Conservation (phyloP, 208 protist genomes). For the Novymonas esmeraldas region DNA sequence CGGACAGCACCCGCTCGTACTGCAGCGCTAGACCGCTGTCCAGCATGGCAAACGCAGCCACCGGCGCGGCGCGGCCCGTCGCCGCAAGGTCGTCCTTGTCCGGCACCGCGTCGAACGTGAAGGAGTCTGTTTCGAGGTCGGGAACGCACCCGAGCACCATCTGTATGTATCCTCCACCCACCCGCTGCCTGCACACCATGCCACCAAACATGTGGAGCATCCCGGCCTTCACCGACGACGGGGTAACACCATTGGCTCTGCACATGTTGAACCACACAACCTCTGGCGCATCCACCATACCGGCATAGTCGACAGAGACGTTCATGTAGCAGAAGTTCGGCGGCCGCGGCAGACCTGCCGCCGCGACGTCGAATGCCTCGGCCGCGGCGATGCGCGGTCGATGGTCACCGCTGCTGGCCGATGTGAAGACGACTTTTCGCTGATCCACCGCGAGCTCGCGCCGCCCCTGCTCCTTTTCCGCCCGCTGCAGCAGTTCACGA, state of each 20-base stretch:
- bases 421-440: slow-evolving; percentile 75
- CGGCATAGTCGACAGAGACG: slow-evolving; percentile 76
- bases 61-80: slow-evolving; percentile 39
- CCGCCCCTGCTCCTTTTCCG: slow-evolving; percentile 54
- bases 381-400: slow-evolving; percentile 80
- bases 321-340: slow-evolving; percentile 89
- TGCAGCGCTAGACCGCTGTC: slow-evolving; percentile 74
- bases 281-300: slow-evolving; percentile 84
- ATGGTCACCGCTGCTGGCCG: slow-evolving; percentile 77
- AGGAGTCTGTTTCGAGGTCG: slow-evolving; percentile 73
- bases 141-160: slow-evolving; percentile 82
- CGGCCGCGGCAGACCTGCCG: slow-evolving; percentile 68
- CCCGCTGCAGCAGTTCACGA: slow-evolving; percentile 50
- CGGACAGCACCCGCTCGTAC: slow-evolving; percentile 73
- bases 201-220: slow-evolving; percentile 82
- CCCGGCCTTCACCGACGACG: slow-evolving; percentile 68
- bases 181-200: slow-evolving; percentile 75
- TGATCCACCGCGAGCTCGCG: slow-evolving; percentile 66
- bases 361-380: slow-evolving; percentile 87
- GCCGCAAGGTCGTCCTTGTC: slow-evolving; percentile 60
- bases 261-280: slow-evolving; percentile 90
- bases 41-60: slow-evolving; percentile 61
- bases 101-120: slow-evolving; percentile 85
- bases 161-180: slow-evolving; percentile 85
- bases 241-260: slow-evolving; percentile 62